Evolutionary conservation across 2,329 filamentous ascomycete genomes (phyloP).

Genomic region (Ascosphaera apis): DNA sequence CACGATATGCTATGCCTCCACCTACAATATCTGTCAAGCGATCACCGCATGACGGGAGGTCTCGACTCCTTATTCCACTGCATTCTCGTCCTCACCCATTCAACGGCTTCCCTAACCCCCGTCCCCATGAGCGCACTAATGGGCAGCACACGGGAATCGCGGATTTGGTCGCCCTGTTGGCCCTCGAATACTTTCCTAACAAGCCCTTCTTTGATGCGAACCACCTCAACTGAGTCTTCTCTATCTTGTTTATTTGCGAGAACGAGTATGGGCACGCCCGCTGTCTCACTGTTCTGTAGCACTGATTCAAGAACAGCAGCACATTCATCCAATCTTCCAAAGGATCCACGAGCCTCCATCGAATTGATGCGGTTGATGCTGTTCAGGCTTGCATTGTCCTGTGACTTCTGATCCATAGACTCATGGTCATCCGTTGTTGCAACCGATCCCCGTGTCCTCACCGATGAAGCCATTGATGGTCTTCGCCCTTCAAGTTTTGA

Average conservation of each 20-base stretch:
- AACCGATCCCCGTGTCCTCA: background rate
- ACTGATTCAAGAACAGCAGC: constrained; percentile 74
- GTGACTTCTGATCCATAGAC: constrained; percentile 3
- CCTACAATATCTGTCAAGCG: too few relatives aligned
- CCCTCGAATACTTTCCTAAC: constrained; percentile 92
- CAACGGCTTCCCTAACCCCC: constrained; percentile 84
- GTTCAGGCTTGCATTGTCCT: background rate
- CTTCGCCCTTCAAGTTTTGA: too few relatives aligned
- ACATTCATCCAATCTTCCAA: constrained; percentile 58
- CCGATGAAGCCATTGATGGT: constrained; percentile 8
- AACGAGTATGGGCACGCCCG: constrained; percentile 76
- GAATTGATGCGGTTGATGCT: constrained; percentile 15
- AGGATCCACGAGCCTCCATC: constrained; percentile 15
- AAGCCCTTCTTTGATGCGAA: constrained; percentile 87
- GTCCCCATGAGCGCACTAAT: constrained; percentile 64
- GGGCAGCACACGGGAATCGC: constrained; percentile 77
- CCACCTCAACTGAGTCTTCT: constrained; percentile 93
- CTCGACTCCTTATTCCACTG: constrained; percentile 92
- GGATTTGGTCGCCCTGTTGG: constrained; percentile 62
- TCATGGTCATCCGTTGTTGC: constrained; percentile 1
- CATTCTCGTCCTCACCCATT: constrained; percentile 79
- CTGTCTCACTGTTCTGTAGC: constrained; percentile 63
- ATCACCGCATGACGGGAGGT: constrained; percentile 80
- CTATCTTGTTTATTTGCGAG: constrained; percentile 95
- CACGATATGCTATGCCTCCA: too few relatives aligned